These are phyloP conservation scores for Oleoguttula mirabilis DNA, from an alignment of 495 filamentous ascomycete genomes.

Conservation along the genomic window DNA sequence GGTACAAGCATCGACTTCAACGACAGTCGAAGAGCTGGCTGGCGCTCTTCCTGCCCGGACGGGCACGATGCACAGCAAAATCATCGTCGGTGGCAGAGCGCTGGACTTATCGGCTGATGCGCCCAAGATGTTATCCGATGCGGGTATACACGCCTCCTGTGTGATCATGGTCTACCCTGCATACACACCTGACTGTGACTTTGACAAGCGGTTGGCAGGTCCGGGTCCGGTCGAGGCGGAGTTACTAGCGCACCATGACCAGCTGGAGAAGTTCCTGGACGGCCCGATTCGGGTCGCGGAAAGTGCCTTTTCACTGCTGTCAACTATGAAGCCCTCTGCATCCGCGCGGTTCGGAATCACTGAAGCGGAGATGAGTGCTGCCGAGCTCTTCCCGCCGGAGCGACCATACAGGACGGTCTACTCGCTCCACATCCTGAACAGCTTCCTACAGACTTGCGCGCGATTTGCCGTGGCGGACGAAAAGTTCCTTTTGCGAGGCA, in stretches of 20 bases:
- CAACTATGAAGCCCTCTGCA: constrained; percentile 16
- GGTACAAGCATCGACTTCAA: constrained; percentile 1
- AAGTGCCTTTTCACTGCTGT: constrained; percentile 21
- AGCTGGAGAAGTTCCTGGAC: constrained; percentile 69
- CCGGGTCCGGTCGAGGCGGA: constrained; percentile 15
- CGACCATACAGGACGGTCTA: constrained; percentile 5
- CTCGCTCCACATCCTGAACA: constrained; percentile 7
- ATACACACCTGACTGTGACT: constrained; percentile 2
- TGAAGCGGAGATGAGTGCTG: neutral
- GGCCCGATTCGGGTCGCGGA: constrained; percentile 4
- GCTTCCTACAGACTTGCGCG: constrained; percentile 6
- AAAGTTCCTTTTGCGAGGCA: constrained; percentile 4
- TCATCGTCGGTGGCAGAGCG: constrained; percentile 10
- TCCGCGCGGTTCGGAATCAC: constrained; percentile 9
- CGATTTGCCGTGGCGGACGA: constrained; percentile 8
- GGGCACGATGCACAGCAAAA: constrained; percentile 1
- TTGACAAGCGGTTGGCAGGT: constrained; percentile 9
- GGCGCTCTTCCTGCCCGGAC: neutral
- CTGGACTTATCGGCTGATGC: constrained; percentile 1
- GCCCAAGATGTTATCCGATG: constrained; percentile 1
- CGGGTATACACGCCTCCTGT: constrained; percentile 4
- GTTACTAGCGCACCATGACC: constrained; percentile 69
- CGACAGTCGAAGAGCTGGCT: constrained; percentile 6
- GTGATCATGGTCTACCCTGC: constrained; percentile 12
- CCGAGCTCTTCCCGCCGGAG: constrained; percentile 12